Base-by-base conservation (phyloP, 1,284 basidiomycete species). In the Thelephora terrestris region DNA sequence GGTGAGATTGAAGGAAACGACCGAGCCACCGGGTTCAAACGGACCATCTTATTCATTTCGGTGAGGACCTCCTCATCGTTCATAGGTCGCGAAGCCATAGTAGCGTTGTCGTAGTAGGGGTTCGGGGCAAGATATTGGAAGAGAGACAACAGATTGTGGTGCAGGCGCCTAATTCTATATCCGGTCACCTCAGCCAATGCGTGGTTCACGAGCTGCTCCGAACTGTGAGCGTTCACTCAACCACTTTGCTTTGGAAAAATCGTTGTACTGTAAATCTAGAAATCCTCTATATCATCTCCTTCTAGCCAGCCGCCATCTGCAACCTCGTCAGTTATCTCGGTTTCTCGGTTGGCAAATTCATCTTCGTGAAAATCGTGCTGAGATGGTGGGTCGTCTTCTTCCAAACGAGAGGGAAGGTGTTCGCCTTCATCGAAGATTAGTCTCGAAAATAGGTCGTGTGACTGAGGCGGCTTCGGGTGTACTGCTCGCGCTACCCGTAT, bases 41-140 rank as follows among this genome's bases (percentile, higher is more conserved):
- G 50, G 46, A 92, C 94, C 94, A 98, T 97, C 83, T 98, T 98
- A 75, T 93, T 96, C 91, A 97, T 92, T 77, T 98, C 94, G 60
- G 73, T 87, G 63, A 93, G 75, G 35, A 98, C 94, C 71, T 98
- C 94, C 61, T 95, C 92, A 63, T 98, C 95, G 64, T 94, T 95
- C 56, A 97, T 74, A 20, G 92, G 81, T 56, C 83, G 70, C 47
- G 68, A 62, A 45, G 78, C 69, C 79, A 82, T 85, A 43, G 51
- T 66, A 53, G 10, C 12, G 29, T 32, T 32, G 29, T 7, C 12
- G 29, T 32, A 14, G 17, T 47, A 14, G 9, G 6, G 7, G 29
- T 12, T 32, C 14, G 7, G 12, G 29, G 14, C 27, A 27, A 27
- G 27, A 27, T 27, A 27, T 27, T 27, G 27, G 29, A 14, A 5